Conservation (phyloP, 1,284 basidiomycete species). For the Puccinia coronata region DNA sequence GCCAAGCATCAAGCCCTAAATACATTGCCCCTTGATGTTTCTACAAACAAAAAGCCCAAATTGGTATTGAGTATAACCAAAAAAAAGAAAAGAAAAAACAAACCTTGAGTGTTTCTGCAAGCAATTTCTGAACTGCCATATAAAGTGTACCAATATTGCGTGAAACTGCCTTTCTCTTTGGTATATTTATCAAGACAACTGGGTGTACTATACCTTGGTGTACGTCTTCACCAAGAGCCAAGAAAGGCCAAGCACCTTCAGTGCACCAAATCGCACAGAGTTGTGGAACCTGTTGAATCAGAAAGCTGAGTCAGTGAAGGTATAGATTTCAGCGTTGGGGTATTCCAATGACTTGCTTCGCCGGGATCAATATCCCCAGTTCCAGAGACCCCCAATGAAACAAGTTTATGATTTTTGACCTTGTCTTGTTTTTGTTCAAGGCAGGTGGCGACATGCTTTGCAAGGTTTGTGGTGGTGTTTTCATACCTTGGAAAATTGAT, state of each 20-base stretch:
- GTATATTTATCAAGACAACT: not conserved
- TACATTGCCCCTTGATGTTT: constrained; percentile 8
- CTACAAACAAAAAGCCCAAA: no score
- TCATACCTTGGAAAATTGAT: not conserved
- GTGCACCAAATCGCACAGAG: constrained; percentile 24
- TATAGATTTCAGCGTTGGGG: no score
- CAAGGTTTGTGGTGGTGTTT: not conserved
- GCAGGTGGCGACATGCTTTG: not conserved
- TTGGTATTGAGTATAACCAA: no score
- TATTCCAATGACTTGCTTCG: not conserved
- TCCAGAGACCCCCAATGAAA: not conserved
- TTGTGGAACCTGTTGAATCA: not conserved
- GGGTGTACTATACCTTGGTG: constrained; percentile 1
- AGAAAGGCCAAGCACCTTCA: no score
- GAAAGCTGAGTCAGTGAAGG: no score
- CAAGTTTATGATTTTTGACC: constrained; percentile 4
- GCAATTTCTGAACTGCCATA: not conserved
- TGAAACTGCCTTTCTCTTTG: no score
- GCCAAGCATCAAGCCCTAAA: constrained; percentile 19
- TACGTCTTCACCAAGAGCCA: no score
- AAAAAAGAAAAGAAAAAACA: not conserved
- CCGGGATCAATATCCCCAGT: constrained; percentile 18
- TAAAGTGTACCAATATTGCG: no score
- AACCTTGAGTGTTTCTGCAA: not conserved
- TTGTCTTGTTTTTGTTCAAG: not conserved